Evolutionary conservation across 2,329 filamentous ascomycete species (phyloP).

Genomic region (Aspergillus sp.): DNA sequence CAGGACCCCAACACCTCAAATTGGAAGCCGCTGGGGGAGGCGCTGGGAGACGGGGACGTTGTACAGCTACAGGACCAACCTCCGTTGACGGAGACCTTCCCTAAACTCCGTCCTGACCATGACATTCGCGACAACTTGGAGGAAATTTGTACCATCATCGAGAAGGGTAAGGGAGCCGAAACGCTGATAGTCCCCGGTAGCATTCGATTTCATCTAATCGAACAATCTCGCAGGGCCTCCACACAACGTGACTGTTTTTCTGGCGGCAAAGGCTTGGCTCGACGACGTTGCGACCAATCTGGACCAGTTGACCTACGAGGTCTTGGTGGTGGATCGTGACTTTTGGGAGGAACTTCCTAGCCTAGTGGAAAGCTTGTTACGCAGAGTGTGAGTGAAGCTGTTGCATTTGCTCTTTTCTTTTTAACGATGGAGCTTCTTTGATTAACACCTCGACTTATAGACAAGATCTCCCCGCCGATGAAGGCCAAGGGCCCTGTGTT

Average conservation of each 20-base stretch:
- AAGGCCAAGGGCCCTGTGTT: slow-evolving; percentile 27
- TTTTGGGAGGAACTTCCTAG: slow-evolving; percentile 48
- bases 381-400: slow-evolving; percentile 34
- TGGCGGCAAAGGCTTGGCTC: slow-evolving; percentile 45
- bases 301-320: slow-evolving; percentile 34
- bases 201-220: neutral
- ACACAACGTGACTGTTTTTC: slow-evolving; percentile 32
- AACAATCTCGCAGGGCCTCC: slow-evolving; percentile 27
- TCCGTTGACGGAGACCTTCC: slow-evolving; percentile 38
- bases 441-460: slow-evolving; percentile 19
- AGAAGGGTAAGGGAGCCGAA: slow-evolving; percentile 34
- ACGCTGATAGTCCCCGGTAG: too few relatives aligned
- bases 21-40: slow-evolving; percentile 42
- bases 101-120: slow-evolving; percentile 28
- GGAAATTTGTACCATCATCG: slow-evolving; percentile 32
- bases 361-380: slow-evolving; percentile 41
- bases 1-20: slow-evolving; percentile 46
- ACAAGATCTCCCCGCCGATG: slow-evolving; percentile 31
- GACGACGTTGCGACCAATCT: slow-evolving; percentile 36
- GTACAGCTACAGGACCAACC: slow-evolving; percentile 36
- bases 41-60: slow-evolving; percentile 33
- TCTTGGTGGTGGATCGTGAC: slow-evolving; percentile 39
- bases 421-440: neutral
- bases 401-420: neutral
- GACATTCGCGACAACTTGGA: slow-evolving; percentile 34